Evolutionary conservation across 2,329 filamentous ascomycete species (phyloP).

Genomic region (Chaetomium sp.): DNA sequence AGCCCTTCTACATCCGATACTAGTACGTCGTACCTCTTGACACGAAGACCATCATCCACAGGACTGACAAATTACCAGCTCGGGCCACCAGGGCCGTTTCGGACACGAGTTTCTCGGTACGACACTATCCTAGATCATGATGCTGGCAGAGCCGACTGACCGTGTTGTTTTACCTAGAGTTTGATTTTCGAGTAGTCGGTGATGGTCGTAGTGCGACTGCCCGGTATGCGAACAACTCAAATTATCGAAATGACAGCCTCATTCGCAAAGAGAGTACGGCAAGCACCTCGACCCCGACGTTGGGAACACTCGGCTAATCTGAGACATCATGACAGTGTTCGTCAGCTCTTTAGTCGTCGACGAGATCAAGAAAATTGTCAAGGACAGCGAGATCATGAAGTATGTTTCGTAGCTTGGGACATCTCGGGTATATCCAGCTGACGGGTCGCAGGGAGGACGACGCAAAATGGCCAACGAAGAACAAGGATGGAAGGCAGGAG

Average conservation of each 20-base stretch:
- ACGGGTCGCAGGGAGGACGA: slow-evolving; percentile 74
- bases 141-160: background rate
- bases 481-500: slow-evolving; percentile 96
- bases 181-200: slow-evolving; percentile 87
- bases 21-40: slow-evolving; percentile 58
- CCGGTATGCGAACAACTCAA: slow-evolving; percentile 98
- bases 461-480: slow-evolving; percentile 97
- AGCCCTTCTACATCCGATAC: slow-evolving; percentile 93
- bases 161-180: slow-evolving; percentile 53
- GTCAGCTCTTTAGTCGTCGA: slow-evolving; percentile 85
- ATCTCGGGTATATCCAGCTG: slow-evolving; percentile 18
- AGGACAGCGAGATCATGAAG: slow-evolving; percentile 96
- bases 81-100: slow-evolving; percentile 93
- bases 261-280: slow-evolving; percentile 97
- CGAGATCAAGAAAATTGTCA: slow-evolving; percentile 96
- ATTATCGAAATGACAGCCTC: slow-evolving; percentile 96
- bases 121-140: slow-evolving; percentile 17
- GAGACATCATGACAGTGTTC: slow-evolving; percentile 63
- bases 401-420: slow-evolving; percentile 36
- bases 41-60: background rate
- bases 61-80: slow-evolving; percentile 49
- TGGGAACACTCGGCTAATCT: background rate
- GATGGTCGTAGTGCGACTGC: slow-evolving; percentile 91
- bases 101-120: slow-evolving; percentile 95
- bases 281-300: background rate